Evolutionary conservation across 164 flowering plant genomes (phyloP).

Genomic region (Akebia trifoliata): DNA sequence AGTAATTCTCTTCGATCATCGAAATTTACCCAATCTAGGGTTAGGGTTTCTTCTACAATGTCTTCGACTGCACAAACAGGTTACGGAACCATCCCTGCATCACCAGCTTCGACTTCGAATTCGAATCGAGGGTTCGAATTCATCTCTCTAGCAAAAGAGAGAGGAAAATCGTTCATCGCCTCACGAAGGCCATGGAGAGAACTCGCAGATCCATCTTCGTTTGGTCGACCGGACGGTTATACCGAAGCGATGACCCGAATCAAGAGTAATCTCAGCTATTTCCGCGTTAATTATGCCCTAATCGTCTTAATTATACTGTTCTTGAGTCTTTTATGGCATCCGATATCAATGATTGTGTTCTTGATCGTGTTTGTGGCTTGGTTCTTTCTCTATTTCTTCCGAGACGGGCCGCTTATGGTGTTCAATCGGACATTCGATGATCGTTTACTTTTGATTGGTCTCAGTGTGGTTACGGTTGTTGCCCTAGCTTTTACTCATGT

Average conservation of each 20-base stretch:
- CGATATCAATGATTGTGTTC: constrained; percentile 51
- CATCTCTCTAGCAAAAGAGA: constrained; percentile 14
- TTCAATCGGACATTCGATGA: constrained; percentile 39
- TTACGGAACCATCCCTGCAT: constrained; percentile 14
- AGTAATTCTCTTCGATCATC: too few relatives aligned
- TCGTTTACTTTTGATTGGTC: constrained; percentile 30
- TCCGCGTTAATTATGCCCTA: constrained; percentile 54
- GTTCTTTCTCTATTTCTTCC: constrained; percentile 53
- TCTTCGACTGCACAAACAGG: not conserved
- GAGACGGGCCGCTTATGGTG: constrained; percentile 45
- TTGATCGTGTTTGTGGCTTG: constrained; percentile 41
- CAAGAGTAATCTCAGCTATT: constrained; percentile 41
- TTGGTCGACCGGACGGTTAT: constrained; percentile 43
- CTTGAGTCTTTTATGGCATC: constrained; percentile 53
- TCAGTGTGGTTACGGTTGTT: constrained; percentile 35
- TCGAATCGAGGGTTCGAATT: constrained; percentile 12
- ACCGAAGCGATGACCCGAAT: constrained; percentile 49
- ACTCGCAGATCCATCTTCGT: constrained; percentile 31
- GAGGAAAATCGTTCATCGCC: constrained; percentile 14
- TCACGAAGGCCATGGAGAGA: constrained; percentile 50
- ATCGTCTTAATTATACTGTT: constrained; percentile 38
- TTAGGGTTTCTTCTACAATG: constrained; percentile 5
- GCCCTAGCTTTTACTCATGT: constrained; percentile 41
- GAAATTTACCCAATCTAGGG: too few relatives aligned
- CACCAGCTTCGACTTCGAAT: constrained; percentile 1